Evolutionary conservation across 169 alveolate species (phyloP), one percentile per base, ranked within the genome.

Genomic region (Eimeria praecox): DNA sequence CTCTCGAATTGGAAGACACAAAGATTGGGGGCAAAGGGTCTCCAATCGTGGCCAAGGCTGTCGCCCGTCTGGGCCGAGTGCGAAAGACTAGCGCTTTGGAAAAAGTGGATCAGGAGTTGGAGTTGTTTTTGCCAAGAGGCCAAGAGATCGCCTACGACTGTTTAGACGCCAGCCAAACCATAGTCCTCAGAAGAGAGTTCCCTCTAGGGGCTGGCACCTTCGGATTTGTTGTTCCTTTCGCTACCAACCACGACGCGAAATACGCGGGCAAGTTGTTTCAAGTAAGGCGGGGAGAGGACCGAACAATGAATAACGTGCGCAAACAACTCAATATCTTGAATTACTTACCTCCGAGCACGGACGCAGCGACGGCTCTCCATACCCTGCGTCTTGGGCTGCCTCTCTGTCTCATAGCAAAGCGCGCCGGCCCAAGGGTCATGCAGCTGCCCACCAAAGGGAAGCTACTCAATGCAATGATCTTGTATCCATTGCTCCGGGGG

Each of bases 221-320:
- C 27, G 80, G 82, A 42, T 38, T 38, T 30, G 77, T 86, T 38
- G 78, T 62, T 30, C 56, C 93, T 38, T 59, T 86, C 42, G 40
- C 80, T 9, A 40, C 64, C 33, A 38, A 3, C n/a, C 62, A 42
- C 33, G 93, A 46, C 6, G 80, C 62, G 22, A 9, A 62, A 27
- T 86, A 59, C 46, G 93, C 80, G 3, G 93, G 93, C 56, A 86
- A 86, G 22, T 22, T 86, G 12, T 86, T 56, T 62, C 49, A 42
- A 20, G 62, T 86, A 20, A 10, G 59, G 49, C n/a, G 27, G 1
- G n/a, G 46, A 27, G 80, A 38, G 38, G 4, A 38, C 9, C 20
- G 12, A 1, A 14, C 69, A 14, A 27, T 40, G 44, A 30, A 42
- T 42, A 56, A 22, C 30, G 93, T 40, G n/a, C 42, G n/a, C 10